These are phyloP conservation scores for Microdochium nivale DNA, from an alignment of 2,329 filamentous ascomycete species.

Conservation along the genomic window DNA sequence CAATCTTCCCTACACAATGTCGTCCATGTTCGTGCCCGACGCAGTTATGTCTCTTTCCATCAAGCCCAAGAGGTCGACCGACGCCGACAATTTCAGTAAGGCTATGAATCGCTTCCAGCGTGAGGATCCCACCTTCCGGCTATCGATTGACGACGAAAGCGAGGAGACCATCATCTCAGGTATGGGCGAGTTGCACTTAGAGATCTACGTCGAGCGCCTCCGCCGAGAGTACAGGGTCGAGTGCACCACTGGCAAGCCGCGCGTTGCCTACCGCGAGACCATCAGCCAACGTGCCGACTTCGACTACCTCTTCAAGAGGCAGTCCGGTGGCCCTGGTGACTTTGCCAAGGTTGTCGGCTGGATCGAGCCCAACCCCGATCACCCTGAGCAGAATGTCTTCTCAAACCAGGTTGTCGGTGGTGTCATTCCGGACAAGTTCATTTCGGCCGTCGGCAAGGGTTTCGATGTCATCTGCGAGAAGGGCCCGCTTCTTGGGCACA, in stretches of 20 bases:
- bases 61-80: constrained; percentile 87
- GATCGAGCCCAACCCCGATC: constrained; percentile 70
- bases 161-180: constrained; percentile 97
- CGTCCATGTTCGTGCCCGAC: constrained; percentile 96
- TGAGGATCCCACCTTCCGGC: constrained; percentile 95
- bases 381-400: constrained; percentile 69
- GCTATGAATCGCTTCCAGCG: constrained; percentile 98
- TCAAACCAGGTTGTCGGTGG: constrained; percentile 83
- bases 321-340: constrained; percentile 91
- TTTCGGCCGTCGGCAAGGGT: constrained; percentile 90
- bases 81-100: constrained; percentile 92
- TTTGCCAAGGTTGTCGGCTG: constrained; percentile 87
- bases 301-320: constrained; percentile 90
- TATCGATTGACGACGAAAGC: constrained; percentile 84
- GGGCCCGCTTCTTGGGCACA: constrained; percentile 87
- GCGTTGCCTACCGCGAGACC: constrained; percentile 95
- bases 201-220: constrained; percentile 96
- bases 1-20: constrained; percentile 86
- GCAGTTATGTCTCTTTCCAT: constrained; percentile 97
- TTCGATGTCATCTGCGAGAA: constrained; percentile 77
- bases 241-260: constrained; percentile 89
- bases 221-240: constrained; percentile 95
- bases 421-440: constrained; percentile 88
- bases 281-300: constrained; percentile 73
- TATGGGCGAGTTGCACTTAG: constrained; percentile 95